phyloP scores from a whole-genome alignment of 257 asterid species.

The Nicotiana undulata region DNA sequence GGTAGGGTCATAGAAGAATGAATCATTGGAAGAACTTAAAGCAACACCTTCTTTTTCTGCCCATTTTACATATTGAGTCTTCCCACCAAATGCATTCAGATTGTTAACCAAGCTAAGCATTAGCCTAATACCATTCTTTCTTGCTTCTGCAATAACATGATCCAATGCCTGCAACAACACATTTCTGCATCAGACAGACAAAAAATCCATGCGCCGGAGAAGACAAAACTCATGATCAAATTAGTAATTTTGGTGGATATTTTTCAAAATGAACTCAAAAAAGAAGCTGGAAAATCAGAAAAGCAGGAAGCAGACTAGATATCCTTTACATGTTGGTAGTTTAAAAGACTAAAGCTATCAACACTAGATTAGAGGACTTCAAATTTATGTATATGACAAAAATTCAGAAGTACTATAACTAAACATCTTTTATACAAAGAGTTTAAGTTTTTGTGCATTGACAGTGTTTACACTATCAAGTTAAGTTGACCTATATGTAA shows the following conservation, averaged over 20 bases:
- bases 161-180: constrained; percentile 67
- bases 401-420: neutral
- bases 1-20: constrained; percentile 92
- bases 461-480: too few relatives aligned
- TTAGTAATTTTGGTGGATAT: too few relatives aligned
- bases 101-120: constrained; percentile 78
- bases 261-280: too few relatives aligned
- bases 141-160: constrained; percentile 87
- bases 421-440: neutral
- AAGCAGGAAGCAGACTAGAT: too few relatives aligned
- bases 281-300: too few relatives aligned
- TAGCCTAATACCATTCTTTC: constrained; percentile 62
- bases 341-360: neutral
- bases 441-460: too few relatives aligned
- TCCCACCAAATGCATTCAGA: constrained; percentile 94
- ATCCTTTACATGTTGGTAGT: too few relatives aligned
- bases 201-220: too few relatives aligned
- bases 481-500: too few relatives aligned
- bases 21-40: constrained; percentile 87
- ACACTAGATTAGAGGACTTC: neutral
- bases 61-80: constrained; percentile 93
- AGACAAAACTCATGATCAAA: too few relatives aligned
- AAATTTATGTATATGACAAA: neutral
- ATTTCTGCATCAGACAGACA: neutral
- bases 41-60: constrained; percentile 97